Evolutionary conservation across 78 protist genomes (phyloP).

Genomic region (Emiliania huxleyi): DNA sequence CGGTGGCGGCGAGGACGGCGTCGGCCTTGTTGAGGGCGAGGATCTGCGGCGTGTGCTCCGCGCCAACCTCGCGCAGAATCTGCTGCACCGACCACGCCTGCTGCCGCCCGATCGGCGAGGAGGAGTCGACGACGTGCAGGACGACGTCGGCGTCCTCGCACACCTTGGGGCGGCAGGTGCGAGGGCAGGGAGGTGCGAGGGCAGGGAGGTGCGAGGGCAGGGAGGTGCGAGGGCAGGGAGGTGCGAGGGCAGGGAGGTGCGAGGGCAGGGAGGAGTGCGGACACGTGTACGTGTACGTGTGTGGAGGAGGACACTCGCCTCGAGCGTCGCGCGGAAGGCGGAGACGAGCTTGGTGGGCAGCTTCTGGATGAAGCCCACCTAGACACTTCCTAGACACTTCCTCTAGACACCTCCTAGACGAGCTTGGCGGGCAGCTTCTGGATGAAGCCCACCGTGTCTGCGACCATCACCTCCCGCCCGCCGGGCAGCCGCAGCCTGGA

Average conservation of each 20-base stretch:
- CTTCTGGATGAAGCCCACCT: slow-evolving; percentile 11
- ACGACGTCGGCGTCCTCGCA: neutral
- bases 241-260: no score
- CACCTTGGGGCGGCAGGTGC: no score
- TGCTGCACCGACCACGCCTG: slow-evolving; percentile 16
- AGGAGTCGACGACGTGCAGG: slow-evolving; percentile 1
- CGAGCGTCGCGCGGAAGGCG: slow-evolving; percentile 30
- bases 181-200: no score
- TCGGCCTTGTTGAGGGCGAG: slow-evolving; percentile 41
- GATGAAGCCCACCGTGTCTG: slow-evolving; percentile 28
- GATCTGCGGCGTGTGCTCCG: slow-evolving; percentile 10
- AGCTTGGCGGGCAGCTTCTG: neutral
- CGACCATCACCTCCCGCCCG: neutral
- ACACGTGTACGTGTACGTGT: no score
- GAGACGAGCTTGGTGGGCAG: slow-evolving; percentile 11
- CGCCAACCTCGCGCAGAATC: slow-evolving; percentile 7
- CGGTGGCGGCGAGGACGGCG: neutral
- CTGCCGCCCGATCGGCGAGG: neutral
- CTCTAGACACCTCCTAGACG: no score
- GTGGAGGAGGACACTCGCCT: no score
- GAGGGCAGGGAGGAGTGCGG: no score
- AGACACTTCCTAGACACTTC: no score
- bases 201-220: no score
- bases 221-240: no score
- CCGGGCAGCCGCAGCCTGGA: neutral